Evolutionary conservation across 2,329 filamentous ascomycete genomes (phyloP), one percentile per base, ranked within the genome.

Genomic region (Cordyceps cicadae): DNA sequence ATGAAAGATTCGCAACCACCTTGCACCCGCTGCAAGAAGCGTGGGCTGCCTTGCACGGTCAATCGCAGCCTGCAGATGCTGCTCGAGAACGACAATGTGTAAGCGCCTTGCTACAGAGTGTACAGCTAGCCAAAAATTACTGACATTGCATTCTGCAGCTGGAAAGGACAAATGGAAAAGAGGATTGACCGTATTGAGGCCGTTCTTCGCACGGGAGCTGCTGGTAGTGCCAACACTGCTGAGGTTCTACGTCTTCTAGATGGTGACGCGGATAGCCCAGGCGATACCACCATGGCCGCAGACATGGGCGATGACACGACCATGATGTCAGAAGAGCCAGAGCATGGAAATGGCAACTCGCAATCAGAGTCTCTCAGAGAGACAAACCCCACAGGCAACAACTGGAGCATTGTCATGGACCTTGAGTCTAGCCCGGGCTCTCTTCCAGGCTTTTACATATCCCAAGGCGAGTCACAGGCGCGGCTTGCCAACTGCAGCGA

Each of bases 61-160:
- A 76, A 76, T 61, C 68, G 73, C 46, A 75, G 71, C 63, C 61
- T 77, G 37, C 74, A 77, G 61, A 77, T 74, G 69, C 65, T 77
- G 43, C 64, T 77, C 26, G 74, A 77, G 60, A 69, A 70, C 45
- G 75, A 77, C 65, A 70, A 68, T 24, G 66, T 66, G 67, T 71
- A 63, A 64, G 66, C 52, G 46, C 21, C 21, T 29, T n/a, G 4
- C 2, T 5, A 6, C 12, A 0, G 43, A 21, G 17, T 9, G 12
- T 12, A 5, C 34, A 34, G 1, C 2, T 26, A 19, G 3, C 6
- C 3, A 11, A 3, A 2, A 45, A 19, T 37, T 4, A 21, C 39
- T 43, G 21, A 51, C 19, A 34, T 12, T 5, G 3, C 12, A 24
- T 45, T 14, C 11, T 7, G 7, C 0, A 74, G 72, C 54, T 78